Conservation (phyloP, 108 stramenopile species). For the Schizochytrium sp. region DNA sequence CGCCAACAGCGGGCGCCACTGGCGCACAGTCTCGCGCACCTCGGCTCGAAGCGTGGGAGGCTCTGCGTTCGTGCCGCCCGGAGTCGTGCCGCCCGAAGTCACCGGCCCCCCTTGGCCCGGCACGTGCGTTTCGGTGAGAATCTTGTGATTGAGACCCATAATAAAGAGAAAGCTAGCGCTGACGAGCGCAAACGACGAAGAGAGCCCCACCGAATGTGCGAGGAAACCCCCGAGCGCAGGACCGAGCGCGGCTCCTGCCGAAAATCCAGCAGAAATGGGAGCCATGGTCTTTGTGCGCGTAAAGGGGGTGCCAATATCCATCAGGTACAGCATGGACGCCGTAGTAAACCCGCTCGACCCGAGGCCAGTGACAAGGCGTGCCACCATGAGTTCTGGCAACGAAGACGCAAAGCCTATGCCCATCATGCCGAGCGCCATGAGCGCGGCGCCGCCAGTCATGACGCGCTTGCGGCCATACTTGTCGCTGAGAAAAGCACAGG, state of each 20-base stretch:
- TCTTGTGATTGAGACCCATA: background rate
- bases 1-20: conserved; percentile 58
- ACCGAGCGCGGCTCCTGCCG: conserved; percentile 73
- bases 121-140: background rate
- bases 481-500: conserved; percentile 68
- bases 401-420: conserved; percentile 60
- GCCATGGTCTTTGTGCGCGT: conserved; percentile 68
- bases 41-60: conserved; percentile 33
- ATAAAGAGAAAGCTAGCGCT: conserved; percentile 25
- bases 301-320: conserved; percentile 68
- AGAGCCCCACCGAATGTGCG: conserved; percentile 60
- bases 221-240: conserved; percentile 70
- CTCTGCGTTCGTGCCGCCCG: background rate
- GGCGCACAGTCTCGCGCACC: conserved; percentile 51
- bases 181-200: conserved; percentile 61
- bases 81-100: background rate
- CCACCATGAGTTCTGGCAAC: conserved; percentile 59
- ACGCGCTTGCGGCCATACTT: conserved; percentile 74
- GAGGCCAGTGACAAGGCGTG: conserved; percentile 65
- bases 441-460: conserved; percentile 56
- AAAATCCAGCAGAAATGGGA: conserved; percentile 69
- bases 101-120: too few relatives aligned
- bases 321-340: conserved; percentile 63
- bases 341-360: conserved; percentile 65
- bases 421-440: conserved; percentile 69